Base-by-base conservation (phyloP, 768 basidiomycete genomes). In the Pilatotrama ljubarskyi region DNA sequence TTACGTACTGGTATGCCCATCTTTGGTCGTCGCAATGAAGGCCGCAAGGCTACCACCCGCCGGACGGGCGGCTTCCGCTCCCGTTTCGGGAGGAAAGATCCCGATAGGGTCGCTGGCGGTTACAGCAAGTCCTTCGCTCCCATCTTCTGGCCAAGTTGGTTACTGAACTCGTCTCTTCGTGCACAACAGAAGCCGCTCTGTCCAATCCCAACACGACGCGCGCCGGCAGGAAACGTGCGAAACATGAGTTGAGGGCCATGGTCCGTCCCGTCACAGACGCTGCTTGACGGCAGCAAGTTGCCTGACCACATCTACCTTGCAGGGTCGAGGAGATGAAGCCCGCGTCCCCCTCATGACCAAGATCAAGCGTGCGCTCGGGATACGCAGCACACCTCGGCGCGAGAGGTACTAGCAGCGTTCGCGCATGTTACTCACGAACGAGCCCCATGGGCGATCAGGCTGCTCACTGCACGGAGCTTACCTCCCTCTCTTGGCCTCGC, bases 321-420 rank as follows among this genome's bases (percentile, higher is more conserved):
- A 84, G 80, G 81, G 82, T 50, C 75, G 75, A 40, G 74, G 74
- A 15, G 58, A 62, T 32, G 71, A 73, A 65, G 65, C 78, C 17
- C 80, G 81, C 66, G 78, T 83, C 41, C 73, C 81, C 15, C 66
- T 84, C 54, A 76, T 82, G 79, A 81, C 81, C 43, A 80, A 74
- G 67, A 70, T 84, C 64, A 82, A 79, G 65, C 80, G 78, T 29
- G 70, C 78, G 0, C 67, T 84, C n/a, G 83, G 82, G 7, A 81
- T 84, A 41, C 77, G 76, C 13, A 80, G 77, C 51, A 76, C 77
- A 11, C 77, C 78, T 37, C 77, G 75, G 55, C 56, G 44, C n/a
- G 38, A 55, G 59, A 55, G 66, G 15, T n/a, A 35, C 41, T n/a
- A n/a, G 46, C 17, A 38, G 20, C 55, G 55, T 15, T 42, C 47